Evolutionary conservation across 2,329 filamentous ascomycete genomes (phyloP), one percentile per base, ranked within the genome.

Genomic region (Chaetomiaceae sp.): DNA sequence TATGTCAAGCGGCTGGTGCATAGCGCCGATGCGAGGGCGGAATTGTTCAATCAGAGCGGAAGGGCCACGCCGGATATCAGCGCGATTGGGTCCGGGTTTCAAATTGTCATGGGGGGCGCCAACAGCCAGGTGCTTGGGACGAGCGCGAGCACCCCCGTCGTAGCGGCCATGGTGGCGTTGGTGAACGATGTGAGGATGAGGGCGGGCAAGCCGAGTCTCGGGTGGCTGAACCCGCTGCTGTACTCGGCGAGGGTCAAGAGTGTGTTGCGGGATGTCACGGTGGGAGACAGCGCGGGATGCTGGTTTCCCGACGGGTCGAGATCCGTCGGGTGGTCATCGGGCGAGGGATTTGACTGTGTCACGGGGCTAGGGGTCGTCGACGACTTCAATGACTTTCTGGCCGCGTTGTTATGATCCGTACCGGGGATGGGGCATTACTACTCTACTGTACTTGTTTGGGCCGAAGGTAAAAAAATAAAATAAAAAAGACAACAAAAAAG

Each of bases 31-130:
- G 69, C 73, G 33, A 69, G 85, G 46, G 47, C 66, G 1, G 71
- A 68, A 25, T 67, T 73, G 48, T 79, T 76, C 64, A 73, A 79
- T 58, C 54, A 62, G 0, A 66, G 61, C 2, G 77, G 75, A 33
- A 71, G 79, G 4, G 78, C 71, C 1, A 71, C 74, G 18, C 79
- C 79, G 0, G 78, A 81, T 58, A 68, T 81, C 21, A 71, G 75
- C 4, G 76, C 73, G 3, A 73, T 88, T 20, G 77, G 83, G 1
- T 79, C 79, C 7, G 78, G 81, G 56, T 86, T 84, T 51, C 57
- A 66, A 6, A 69, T 72, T 32, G 53, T 69, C 3, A 57, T 67
- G 14, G 62, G 63, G 5, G 70, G 69, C 7, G 45, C 50, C 13
- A 53, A 63, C 5, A 34, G 48, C 0, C 55, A 57, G 2, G 64